Evolutionary conservation across 345 rosid species (phyloP).

Genomic region (Pugionium dolabratum): DNA sequence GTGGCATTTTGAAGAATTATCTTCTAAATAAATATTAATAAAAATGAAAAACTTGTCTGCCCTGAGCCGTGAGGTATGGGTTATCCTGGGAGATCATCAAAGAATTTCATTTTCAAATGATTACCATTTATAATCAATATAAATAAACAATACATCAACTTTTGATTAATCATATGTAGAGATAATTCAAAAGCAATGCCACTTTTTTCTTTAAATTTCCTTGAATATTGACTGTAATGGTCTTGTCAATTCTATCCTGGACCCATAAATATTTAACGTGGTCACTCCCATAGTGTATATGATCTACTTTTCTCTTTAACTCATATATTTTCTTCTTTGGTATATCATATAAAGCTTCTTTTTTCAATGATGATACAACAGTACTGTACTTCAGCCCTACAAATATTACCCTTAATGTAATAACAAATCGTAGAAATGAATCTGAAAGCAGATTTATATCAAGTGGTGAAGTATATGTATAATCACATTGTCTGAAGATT

Average conservation of each 20-base stretch:
- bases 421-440: slow-evolving; percentile 17
- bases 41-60: background rate
- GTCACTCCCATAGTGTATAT: slow-evolving; percentile 34
- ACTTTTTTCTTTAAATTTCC: slow-evolving; percentile 30
- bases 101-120: slow-evolving; percentile 6
- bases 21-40: no score
- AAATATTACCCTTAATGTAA: slow-evolving; percentile 22
- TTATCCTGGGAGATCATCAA: slow-evolving; percentile 11
- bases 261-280: slow-evolving; percentile 45
- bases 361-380: slow-evolving; percentile 37
- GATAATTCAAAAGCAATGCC: slow-evolving; percentile 29
- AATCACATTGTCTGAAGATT: background rate
- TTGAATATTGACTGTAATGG: slow-evolving; percentile 35
- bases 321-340: slow-evolving; percentile 5
- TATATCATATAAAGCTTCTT: slow-evolving; percentile 35
- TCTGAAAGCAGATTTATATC: background rate
- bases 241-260: slow-evolving; percentile 43
- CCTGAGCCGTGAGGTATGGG: slow-evolving; percentile 5
- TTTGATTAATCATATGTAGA: slow-evolving; percentile 23
- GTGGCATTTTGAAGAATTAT: no score
- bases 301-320: slow-evolving; percentile 37
- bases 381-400: slow-evolving; percentile 27
- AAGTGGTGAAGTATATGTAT: background rate
- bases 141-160: slow-evolving; percentile 26
- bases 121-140: slow-evolving; percentile 11